These are phyloP conservation scores for Paramecium primaurelia DNA, from an alignment of 73 alveolate genomes.

Conservation along the genomic window DNA sequence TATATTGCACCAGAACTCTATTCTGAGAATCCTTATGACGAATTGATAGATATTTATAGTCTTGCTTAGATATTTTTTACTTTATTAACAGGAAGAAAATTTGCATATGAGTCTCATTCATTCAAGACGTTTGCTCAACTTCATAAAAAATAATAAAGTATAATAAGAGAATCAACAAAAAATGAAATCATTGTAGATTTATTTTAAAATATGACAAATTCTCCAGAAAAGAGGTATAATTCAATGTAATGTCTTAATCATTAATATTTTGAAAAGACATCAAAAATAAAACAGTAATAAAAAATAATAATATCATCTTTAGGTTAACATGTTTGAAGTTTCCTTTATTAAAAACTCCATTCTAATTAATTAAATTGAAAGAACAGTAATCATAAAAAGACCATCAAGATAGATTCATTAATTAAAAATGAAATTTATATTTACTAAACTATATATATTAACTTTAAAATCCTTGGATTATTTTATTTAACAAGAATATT, in stretches of 20 bases:
- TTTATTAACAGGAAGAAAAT: neutral
- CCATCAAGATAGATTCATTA: neutral
- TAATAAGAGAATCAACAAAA: neutral
- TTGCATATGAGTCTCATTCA: neutral
- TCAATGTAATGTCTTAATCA: neutral
- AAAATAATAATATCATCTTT: neutral
- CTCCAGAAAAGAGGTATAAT: neutral
- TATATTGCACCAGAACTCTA: conserved; percentile 78
- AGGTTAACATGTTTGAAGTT: neutral
- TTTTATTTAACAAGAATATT: neutral
- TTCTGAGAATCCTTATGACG: neutral
- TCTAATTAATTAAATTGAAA: neutral
- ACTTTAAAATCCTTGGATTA: neutral
- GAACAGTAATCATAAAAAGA: neutral
- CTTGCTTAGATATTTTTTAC: neutral
- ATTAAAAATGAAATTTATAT: neutral
- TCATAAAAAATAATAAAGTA: neutral
- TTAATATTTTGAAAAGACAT: neutral
- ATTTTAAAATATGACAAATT: neutral
- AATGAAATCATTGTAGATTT: neutral
- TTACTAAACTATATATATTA: neutral
- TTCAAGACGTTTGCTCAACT: neutral
- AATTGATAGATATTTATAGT: neutral
- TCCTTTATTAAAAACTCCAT: neutral
- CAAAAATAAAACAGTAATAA: neutral